These are phyloP conservation scores for Teunomyces tritomae DNA, from an alignment of 805 yeast species.

Conservation along the genomic window DNA sequence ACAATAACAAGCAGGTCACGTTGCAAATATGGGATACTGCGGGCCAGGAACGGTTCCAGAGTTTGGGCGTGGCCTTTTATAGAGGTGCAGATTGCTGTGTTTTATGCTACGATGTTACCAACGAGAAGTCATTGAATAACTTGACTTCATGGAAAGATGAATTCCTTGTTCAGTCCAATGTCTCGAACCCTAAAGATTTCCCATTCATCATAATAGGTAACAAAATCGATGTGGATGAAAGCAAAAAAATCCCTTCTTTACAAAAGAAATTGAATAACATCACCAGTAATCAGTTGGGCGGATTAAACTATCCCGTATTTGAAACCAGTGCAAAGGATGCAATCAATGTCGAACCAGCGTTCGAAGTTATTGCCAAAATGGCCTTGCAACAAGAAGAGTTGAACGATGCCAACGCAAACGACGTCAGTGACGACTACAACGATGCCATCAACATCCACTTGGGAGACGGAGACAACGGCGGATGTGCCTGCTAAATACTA, in stretches of 20 bases:
- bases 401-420: slow-evolving; percentile 69
- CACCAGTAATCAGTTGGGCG: slow-evolving; percentile 51
- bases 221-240: slow-evolving; percentile 91
- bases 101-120: slow-evolving; percentile 91
- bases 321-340: slow-evolving; percentile 98
- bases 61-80: slow-evolving; percentile 94
- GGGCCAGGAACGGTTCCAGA: slow-evolving; percentile 97
- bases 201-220: slow-evolving; percentile 95
- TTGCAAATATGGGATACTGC: slow-evolving; percentile 98
- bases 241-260: slow-evolving; percentile 67
- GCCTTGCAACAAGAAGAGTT: slow-evolving; percentile 95
- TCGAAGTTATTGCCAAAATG: slow-evolving; percentile 92
- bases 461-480: slow-evolving; percentile 66
- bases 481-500: slow-evolving; percentile 63
- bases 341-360: slow-evolving; percentile 91
- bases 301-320: slow-evolving; percentile 74
- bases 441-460: slow-evolving; percentile 95
- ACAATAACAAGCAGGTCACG: slow-evolving; percentile 70
- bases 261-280: slow-evolving; percentile 50
- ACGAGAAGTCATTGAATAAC: slow-evolving; percentile 87
- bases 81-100: slow-evolving; percentile 99
- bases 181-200: slow-evolving; percentile 89
- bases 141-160: slow-evolving; percentile 93
- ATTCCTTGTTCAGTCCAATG: slow-evolving; percentile 89
- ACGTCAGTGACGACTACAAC: slow-evolving; percentile 75